These are phyloP conservation scores for Thermochaetoides dissita DNA, from an alignment of 2,329 filamentous ascomycete genomes.

Conservation along the genomic window DNA sequence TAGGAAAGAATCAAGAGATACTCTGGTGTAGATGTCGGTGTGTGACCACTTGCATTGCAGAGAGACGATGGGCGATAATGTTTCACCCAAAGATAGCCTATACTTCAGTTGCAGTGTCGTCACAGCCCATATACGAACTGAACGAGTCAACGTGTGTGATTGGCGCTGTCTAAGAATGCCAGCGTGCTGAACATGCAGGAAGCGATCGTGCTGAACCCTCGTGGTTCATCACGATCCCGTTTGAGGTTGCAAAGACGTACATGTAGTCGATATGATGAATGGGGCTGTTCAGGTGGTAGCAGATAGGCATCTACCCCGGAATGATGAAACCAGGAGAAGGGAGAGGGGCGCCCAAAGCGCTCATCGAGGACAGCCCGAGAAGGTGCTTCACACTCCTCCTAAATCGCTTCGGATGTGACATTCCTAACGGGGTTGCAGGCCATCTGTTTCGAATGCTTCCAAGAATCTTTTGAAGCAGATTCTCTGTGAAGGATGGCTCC, in stretches of 20 bases:
- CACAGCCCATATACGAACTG: too few relatives aligned
- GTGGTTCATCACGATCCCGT: too few relatives aligned
- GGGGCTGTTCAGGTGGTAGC: too few relatives aligned
- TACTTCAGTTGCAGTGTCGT: too few relatives aligned
- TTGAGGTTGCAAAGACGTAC: too few relatives aligned
- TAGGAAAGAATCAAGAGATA: too few relatives aligned
- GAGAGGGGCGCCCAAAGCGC: too few relatives aligned
- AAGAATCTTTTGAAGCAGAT: conserved; percentile 9
- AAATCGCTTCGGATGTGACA: neutral
- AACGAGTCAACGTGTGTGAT: conserved; percentile 1
- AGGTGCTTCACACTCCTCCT: neutral
- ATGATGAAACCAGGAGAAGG: too few relatives aligned
- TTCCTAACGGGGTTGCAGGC: neutral
- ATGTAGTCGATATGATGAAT: too few relatives aligned
- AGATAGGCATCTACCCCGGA: too few relatives aligned
- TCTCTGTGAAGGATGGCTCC: neutral
- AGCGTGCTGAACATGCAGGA: conserved; percentile 7
- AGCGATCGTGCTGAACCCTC: neutral
- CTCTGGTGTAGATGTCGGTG: conserved; percentile 4
- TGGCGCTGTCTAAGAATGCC: neutral
- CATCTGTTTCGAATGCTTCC: conserved; percentile 9
- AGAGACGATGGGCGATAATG: neutral
- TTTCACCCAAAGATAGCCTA: neutral
- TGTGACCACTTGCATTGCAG: conserved; percentile 6
- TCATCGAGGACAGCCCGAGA: too few relatives aligned